A percentile compares a stretch with the other conserved stretches of the same genome.
Conservation (phyloP, 2,329 filamentous ascomycete species). For the Diaporthe sp. region DNA sequence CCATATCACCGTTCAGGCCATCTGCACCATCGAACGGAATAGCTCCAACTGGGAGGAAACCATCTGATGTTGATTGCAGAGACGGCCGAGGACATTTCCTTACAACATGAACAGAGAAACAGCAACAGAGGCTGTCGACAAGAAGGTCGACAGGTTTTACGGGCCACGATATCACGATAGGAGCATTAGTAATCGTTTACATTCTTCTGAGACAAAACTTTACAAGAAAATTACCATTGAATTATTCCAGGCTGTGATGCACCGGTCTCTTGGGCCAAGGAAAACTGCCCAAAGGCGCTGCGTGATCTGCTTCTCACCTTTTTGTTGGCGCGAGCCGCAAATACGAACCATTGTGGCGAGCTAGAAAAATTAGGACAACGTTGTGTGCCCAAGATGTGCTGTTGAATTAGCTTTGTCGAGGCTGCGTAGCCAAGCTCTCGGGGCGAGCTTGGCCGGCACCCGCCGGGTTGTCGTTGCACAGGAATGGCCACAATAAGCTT, state of each 20-base stretch:
- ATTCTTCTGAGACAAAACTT: slow-evolving; percentile 24
- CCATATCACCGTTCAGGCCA: background rate
- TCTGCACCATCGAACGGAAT: background rate
- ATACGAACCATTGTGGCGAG: too few relatives aligned
- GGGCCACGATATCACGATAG: slow-evolving; percentile 36
- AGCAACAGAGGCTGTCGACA: slow-evolving; percentile 10
- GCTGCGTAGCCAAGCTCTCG: slow-evolving; percentile 8
- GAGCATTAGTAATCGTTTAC: slow-evolving; percentile 36
- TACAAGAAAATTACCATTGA: background rate
- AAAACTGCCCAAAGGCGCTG: background rate
- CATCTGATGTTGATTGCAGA: background rate
- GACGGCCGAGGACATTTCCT: background rate
- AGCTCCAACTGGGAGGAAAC: background rate
- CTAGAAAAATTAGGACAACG: background rate
- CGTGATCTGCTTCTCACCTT: background rate
- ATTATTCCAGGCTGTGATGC: slow-evolving; percentile 8
- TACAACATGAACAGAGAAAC: background rate
- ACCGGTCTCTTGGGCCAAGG: background rate
- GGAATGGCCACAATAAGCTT: slow-evolving; percentile 11
- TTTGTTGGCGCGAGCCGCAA: background rate
- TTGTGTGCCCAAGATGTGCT: background rate
- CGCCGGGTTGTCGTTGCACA: background rate
- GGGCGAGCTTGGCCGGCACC: slow-evolving; percentile 4
- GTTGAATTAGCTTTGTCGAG: background rate
- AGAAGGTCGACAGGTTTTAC: slow-evolving; percentile 20